A percentile compares a stretch with the other conserved stretches of the same genome.
These are phyloP conservation scores for Salix caprea DNA, from an alignment of 345 rosid genomes.

Conservation along the genomic window DNA sequence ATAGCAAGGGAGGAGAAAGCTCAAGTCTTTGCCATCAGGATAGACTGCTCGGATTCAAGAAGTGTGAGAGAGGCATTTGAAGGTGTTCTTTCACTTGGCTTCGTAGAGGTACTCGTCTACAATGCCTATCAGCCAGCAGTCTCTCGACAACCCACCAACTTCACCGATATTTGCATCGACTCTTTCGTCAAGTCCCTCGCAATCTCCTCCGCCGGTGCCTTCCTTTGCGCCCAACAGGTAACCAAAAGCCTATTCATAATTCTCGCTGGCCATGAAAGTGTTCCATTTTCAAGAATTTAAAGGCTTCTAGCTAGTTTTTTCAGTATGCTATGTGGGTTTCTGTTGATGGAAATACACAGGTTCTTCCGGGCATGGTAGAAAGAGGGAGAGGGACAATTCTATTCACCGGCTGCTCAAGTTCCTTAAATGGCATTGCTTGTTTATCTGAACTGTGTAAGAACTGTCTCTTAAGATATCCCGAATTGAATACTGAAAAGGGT, in stretches of 20 bases:
- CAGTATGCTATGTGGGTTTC: neutral
- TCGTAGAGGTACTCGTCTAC: conserved; percentile 81
- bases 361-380: conserved; percentile 85
- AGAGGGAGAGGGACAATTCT: conserved; percentile 87
- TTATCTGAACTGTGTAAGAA: conserved; percentile 74
- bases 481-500: neutral
- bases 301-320: neutral
- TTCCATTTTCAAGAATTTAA: neutral
- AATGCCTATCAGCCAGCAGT: conserved; percentile 64
- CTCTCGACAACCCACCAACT: conserved; percentile 48
- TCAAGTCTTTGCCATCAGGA: conserved; percentile 90
- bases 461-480: neutral
- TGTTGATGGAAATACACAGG: conserved; percentile 28
- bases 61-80: conserved; percentile 93
- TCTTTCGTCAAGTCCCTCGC: conserved; percentile 74
- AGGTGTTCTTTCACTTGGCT: conserved; percentile 88
- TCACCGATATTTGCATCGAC: conserved; percentile 59
- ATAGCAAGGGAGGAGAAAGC: conserved; percentile 93
- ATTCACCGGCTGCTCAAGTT: conserved; percentile 90
- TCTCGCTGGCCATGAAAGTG: too few species aligned
- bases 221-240: conserved; percentile 90
- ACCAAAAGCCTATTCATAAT: neutral
- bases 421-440: conserved; percentile 76
- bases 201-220: conserved; percentile 69
- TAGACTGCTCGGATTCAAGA: conserved; percentile 79